Evolutionary conservation across 306 rosid genomes (phyloP).

Genomic region (Rubus parviflorus): DNA sequence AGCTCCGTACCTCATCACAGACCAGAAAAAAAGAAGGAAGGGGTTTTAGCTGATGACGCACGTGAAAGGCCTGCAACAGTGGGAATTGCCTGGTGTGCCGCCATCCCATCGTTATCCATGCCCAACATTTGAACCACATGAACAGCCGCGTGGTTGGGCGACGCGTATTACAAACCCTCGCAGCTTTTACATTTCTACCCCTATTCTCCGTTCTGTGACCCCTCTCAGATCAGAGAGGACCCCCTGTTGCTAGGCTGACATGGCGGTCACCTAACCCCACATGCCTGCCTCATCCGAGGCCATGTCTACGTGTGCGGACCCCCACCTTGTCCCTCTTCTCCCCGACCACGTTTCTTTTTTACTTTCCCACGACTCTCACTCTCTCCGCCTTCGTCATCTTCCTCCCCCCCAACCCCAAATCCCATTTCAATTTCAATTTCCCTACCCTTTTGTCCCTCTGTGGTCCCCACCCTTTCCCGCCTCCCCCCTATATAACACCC

Average conservation of each 20-base stretch:
- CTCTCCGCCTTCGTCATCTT: conserved; percentile 27
- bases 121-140: conserved; percentile 34
- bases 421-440: neutral
- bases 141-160: conserved; percentile 26
- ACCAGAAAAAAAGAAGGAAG: neutral
- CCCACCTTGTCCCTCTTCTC: conserved; percentile 33
- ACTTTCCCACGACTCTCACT: conserved; percentile 10
- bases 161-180: conserved; percentile 18
- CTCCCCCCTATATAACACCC: conserved; percentile 14
- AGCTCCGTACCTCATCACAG: too few species aligned
- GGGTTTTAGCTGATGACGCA: conserved; percentile 1
- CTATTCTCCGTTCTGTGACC: neutral
- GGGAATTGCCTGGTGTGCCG: conserved; percentile 29
- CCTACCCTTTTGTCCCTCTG: conserved; percentile 9
- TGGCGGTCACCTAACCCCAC: conserved; percentile 46
- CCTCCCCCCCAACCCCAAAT: neutral
- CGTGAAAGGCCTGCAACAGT: conserved; percentile 15
- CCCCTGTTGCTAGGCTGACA: conserved; percentile 19
- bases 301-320: conserved; percentile 47
- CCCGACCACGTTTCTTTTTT: conserved; percentile 26
- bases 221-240: too few species aligned
- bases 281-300: conserved; percentile 37
- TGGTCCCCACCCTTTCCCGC: conserved; percentile 20
- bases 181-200: neutral
- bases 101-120: conserved; percentile 33